These are phyloP conservation scores for Tylopilus sp. DNA, from an alignment of 768 basidiomycete species.

Conservation along the genomic window DNA sequence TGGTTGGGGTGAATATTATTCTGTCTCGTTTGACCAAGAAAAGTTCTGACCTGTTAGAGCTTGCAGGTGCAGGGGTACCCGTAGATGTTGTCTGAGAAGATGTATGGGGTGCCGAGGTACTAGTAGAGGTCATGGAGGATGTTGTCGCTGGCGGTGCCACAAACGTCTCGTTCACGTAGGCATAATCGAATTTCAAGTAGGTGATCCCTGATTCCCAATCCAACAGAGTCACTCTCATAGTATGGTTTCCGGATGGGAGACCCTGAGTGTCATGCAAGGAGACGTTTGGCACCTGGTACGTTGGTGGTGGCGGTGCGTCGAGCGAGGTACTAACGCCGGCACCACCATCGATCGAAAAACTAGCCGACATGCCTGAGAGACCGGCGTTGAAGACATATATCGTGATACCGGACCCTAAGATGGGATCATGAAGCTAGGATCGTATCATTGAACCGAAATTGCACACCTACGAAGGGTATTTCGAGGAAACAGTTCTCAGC, in stretches of 20 bases:
- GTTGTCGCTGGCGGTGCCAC: slow-evolving; percentile 5
- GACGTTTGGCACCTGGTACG: slow-evolving; percentile 22
- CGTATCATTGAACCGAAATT: background rate
- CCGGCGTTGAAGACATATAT: slow-evolving; percentile 27
- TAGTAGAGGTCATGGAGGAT: background rate
- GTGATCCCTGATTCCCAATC: slow-evolving; percentile 14
- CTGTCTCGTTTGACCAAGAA: background rate
- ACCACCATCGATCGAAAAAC: slow-evolving; percentile 19
- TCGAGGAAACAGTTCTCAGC: slow-evolving; percentile 14
- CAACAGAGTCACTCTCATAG: slow-evolving; percentile 20
- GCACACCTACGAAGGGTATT: slow-evolving; percentile 21
- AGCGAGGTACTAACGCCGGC: background rate
- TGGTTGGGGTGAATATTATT: background rate
- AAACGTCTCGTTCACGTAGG: slow-evolving; percentile 21
- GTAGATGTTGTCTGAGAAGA: background rate
- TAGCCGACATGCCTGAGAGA: slow-evolving; percentile 17
- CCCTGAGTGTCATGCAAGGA: slow-evolving; percentile 19
- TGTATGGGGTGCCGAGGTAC: background rate
- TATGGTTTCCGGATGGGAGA: slow-evolving; percentile 15
- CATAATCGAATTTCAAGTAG: slow-evolving; percentile 28
- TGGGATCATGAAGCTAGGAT: background rate
- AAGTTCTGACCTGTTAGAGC: slow-evolving; percentile 8
- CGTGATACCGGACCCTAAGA: slow-evolving; percentile 24
- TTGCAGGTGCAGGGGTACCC: background rate
- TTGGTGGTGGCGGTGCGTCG: slow-evolving; percentile 6